Conservation (phyloP, 1,139 yeast genomes). For the Suhomyces chickasaworum region DNA sequence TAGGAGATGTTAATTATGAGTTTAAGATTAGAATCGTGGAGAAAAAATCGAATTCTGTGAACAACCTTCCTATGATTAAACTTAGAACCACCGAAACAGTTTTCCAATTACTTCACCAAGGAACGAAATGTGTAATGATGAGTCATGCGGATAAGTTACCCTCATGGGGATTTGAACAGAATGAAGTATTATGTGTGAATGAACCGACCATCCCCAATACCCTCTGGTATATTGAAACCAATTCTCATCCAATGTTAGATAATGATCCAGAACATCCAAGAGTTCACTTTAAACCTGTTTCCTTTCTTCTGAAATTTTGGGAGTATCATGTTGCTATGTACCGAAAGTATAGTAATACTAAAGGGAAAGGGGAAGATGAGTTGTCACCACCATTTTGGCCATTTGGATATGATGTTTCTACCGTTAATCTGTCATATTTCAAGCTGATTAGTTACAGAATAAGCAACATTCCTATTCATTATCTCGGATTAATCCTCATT, state of each 20-base stretch:
- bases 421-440: too few species aligned
- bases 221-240: conserved; percentile 65
- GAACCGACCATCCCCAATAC: conserved; percentile 62
- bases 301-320: conserved; percentile 31
- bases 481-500: conserved; percentile 27
- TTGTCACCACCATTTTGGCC: conserved; percentile 42
- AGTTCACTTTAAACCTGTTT: conserved; percentile 23
- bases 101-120: conserved; percentile 61
- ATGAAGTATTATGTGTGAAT: conserved; percentile 74
- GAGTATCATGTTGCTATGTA: conserved; percentile 43
- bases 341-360: conserved; percentile 27
- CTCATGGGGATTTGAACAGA: conserved; percentile 68
- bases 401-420: conserved; percentile 27
- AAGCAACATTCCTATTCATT: conserved; percentile 42
- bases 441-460: conserved; percentile 37
- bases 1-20: conserved; percentile 54
- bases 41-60: conserved; percentile 29
- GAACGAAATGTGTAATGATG: conserved; percentile 60
- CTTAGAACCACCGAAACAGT: conserved; percentile 55
- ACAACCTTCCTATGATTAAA: conserved; percentile 40
- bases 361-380: conserved; percentile 23
- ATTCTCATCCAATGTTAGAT: conserved; percentile 52
- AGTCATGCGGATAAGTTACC: conserved; percentile 67
- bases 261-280: conserved; percentile 31
- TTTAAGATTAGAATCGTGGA: conserved; percentile 47